Conservation (phyloP, 228 moss, liverwort and hornwort genomes). For the Sphagnum magellanicum region DNA sequence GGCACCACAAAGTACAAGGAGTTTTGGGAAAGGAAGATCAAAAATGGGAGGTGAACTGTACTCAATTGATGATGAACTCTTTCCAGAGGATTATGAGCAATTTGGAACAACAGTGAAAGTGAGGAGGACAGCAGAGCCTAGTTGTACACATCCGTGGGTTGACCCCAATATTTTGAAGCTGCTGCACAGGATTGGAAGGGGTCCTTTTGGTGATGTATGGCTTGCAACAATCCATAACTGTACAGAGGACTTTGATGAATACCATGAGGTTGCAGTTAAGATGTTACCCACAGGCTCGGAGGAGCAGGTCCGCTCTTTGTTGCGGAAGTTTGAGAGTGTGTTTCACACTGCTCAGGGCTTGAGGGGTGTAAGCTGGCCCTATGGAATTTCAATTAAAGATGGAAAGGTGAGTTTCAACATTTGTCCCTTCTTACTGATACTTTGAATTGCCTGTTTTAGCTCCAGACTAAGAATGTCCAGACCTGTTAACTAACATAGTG, state of each 20-base stretch:
- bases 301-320: constrained; percentile 50
- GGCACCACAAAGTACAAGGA: constrained; percentile 40
- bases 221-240: constrained; percentile 91
- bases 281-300: constrained; percentile 80
- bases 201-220: constrained; percentile 90
- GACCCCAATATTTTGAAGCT: constrained; percentile 75
- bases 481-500: no score
- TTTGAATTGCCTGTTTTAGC: no score
- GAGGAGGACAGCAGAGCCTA: constrained; percentile 19
- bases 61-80: constrained; percentile 41
- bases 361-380: constrained; percentile 87
- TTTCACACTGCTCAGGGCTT: constrained; percentile 59
- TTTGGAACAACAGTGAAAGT: constrained; percentile 32
- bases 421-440: no score
- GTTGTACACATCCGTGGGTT: constrained; percentile 55
- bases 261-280: constrained; percentile 93
- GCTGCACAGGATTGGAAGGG: constrained; percentile 86
- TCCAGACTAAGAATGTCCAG: no score
- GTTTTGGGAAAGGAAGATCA: constrained; percentile 30
- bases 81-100: constrained; percentile 62
- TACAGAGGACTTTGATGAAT: constrained; percentile 93
- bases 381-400: constrained; percentile 77
- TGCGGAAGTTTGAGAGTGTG: constrained; percentile 65
- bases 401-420: constrained; percentile 51
- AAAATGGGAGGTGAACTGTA: constrained; percentile 48